Evolutionary conservation across 1,139 yeast species (phyloP).

Genomic region (Yamadazyma dendronema): DNA sequence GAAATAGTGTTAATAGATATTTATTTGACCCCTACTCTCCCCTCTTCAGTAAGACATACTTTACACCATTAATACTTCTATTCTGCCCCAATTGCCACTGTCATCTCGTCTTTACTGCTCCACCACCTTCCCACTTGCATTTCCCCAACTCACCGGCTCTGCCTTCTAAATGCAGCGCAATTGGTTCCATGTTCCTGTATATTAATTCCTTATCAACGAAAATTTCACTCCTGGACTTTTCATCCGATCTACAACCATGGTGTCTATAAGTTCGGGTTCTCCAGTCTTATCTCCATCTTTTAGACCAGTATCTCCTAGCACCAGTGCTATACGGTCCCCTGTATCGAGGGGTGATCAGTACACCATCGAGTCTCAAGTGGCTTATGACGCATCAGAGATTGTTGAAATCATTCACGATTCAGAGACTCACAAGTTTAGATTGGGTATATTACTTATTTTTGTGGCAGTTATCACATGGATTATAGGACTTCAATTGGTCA

Average conservation of each 20-base stretch:
- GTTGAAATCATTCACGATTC: constrained; percentile 45
- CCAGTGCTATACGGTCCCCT: constrained; percentile 6
- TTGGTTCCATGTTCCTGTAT: neutral
- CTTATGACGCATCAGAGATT: constrained; percentile 35
- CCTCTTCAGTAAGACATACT: too few relatives aligned
- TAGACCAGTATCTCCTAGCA: neutral
- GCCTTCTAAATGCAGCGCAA: too few relatives aligned
- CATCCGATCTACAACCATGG: neutral
- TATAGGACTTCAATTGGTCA: constrained; percentile 48
- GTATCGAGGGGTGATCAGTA: constrained; percentile 12
- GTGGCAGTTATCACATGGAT: constrained; percentile 49
- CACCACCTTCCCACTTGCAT: neutral
- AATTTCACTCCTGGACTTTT: neutral
- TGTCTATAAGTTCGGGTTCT: neutral
- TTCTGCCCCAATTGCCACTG: neutral
- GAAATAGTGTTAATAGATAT: too few relatives aligned
- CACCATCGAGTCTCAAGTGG: constrained; percentile 13
- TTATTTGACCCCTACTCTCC: too few relatives aligned
- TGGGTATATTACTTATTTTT: constrained; percentile 42
- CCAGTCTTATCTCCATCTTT: neutral
- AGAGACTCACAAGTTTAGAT: constrained; percentile 40
- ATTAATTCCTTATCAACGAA: neutral
- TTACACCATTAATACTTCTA: neutral
- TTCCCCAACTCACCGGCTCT: too few relatives aligned
- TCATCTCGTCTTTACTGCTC: neutral